Percentiles rank a stretch among this genome's conserved stretches.
Evolutionary conservation across 2,329 filamentous ascomycete species (phyloP).

Genomic region (Chaetomiaceae sp.): DNA sequence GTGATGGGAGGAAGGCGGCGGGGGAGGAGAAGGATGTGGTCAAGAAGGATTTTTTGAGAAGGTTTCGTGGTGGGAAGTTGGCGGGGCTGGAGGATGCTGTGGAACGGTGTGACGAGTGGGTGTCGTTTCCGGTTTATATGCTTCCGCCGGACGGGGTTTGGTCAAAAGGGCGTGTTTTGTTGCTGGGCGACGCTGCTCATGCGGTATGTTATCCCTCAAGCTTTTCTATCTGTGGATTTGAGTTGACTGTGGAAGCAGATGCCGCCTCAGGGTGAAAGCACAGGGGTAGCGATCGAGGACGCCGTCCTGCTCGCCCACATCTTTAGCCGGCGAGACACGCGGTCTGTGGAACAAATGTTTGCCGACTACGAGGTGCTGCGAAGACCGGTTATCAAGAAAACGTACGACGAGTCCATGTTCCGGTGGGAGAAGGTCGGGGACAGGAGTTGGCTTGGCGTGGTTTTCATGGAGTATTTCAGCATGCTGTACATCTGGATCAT

Average conservation of each 20-base stretch:
- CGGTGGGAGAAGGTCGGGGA: constrained; percentile 1
- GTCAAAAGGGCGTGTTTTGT: neutral
- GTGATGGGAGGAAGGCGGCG: neutral
- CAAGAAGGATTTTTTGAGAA: neutral
- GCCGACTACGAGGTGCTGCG: constrained; percentile 4
- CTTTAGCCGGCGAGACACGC: neutral
- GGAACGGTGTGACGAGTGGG: constrained; percentile 1
- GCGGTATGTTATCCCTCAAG: neutral
- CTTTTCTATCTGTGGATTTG: neutral
- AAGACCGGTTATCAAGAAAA: neutral
- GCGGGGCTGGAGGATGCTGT: neutral
- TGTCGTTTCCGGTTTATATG: constrained; percentile 2
- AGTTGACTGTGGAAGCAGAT: neutral
- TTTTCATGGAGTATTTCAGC: neutral
- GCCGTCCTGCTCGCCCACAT: neutral
- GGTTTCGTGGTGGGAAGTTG: neutral
- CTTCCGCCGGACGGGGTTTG: neutral
- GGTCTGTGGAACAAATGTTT: neutral
- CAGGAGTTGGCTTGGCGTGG: neutral
- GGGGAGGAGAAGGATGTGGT: neutral
- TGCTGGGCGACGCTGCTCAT: constrained; percentile 1
- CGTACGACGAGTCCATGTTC: neutral
- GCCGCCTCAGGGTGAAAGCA: constrained; percentile 2
- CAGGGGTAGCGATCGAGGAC: neutral
- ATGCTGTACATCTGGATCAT: neutral